Evolutionary conservation across 2,329 filamentous ascomycete species (phyloP).

Genomic region (Botrytis elliptica): DNA sequence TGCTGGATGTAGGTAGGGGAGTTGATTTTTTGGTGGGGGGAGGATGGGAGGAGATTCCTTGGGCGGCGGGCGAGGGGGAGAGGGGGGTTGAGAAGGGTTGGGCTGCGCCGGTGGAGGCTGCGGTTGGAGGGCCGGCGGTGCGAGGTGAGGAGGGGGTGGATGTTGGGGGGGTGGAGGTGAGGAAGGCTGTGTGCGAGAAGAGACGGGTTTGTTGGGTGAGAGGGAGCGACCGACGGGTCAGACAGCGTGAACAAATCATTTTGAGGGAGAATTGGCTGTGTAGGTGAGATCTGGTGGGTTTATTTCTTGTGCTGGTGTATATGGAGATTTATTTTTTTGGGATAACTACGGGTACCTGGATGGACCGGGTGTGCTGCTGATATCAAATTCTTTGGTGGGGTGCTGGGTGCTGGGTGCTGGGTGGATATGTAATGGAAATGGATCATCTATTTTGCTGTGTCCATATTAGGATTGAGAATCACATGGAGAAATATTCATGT

Average conservation of each 20-base stretch:
- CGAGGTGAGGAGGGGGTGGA: constrained; percentile 26
- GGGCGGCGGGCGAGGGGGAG: constrained; percentile 30
- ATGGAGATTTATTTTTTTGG: constrained; percentile 32
- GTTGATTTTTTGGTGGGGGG: constrained; percentile 15
- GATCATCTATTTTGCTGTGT: background rate
- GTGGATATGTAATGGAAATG: background rate
- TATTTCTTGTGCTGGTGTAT: constrained; percentile 32
- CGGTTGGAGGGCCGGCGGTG: constrained; percentile 27
- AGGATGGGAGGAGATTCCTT: constrained; percentile 4
- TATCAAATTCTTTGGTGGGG: constrained; percentile 30
- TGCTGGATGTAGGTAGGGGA: constrained; percentile 26
- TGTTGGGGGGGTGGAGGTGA: constrained; percentile 33
- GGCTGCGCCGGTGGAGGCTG: constrained; percentile 34
- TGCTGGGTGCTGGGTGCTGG: background rate
- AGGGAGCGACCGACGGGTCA: constrained; percentile 45
- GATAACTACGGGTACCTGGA: constrained; percentile 29
- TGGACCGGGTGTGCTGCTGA: constrained; percentile 23
- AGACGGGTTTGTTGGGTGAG: constrained; percentile 21
- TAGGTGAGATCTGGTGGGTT: constrained; percentile 20
- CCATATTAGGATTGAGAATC: background rate
- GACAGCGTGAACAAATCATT: constrained; percentile 47
- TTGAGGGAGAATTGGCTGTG: constrained; percentile 19
- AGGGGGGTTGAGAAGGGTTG: constrained; percentile 40
- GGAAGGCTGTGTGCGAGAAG: constrained; percentile 22
- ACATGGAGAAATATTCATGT: background rate